Conservation (phyloP, 768 basidiomycete genomes). For the Auricularia auricula-judae region DNA sequence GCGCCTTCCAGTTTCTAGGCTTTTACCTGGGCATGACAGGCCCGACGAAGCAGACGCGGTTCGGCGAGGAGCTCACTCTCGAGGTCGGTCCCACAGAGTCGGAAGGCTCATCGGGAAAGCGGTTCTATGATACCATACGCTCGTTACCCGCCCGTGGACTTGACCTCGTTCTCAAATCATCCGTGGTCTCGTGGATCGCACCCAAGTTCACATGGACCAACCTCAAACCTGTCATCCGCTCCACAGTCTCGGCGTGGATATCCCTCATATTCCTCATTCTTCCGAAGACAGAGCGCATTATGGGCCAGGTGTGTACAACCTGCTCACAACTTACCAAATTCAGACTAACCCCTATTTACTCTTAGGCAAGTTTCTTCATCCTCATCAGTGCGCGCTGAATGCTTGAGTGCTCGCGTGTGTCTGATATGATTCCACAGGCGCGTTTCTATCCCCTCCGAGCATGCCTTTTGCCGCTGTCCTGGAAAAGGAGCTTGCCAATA, state of each 20-base stretch:
- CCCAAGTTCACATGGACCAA: background rate
- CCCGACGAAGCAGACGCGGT: no score
- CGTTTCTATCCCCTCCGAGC: slow-evolving; percentile 53
- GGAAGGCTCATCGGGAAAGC: no score
- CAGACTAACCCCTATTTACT: background rate
- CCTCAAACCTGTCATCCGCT: slow-evolving; percentile 48
- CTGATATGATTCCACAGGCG: slow-evolving; percentile 24
- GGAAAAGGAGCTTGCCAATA: slow-evolving; percentile 50
- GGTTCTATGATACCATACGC: no score
- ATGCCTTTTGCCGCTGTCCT: slow-evolving; percentile 60
- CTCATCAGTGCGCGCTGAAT: slow-evolving; percentile 25
- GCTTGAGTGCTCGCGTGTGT: background rate
- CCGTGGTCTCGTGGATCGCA: background rate
- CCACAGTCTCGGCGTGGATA: slow-evolving; percentile 52
- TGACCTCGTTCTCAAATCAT: background rate
- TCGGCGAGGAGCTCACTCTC: no score
- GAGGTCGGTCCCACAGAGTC: no score
- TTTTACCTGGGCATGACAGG: no score
- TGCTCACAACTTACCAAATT: slow-evolving; percentile 5
- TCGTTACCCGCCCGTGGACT: no score
- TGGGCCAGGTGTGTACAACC: slow-evolving; percentile 42
- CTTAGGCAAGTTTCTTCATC: slow-evolving; percentile 53
- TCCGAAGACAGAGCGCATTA: slow-evolving; percentile 29
- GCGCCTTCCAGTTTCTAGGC: no score
- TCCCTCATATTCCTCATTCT: slow-evolving; percentile 49